Base-by-base conservation (phyloP, 768 basidiomycete species). In the Tulasnella sp. region DNA sequence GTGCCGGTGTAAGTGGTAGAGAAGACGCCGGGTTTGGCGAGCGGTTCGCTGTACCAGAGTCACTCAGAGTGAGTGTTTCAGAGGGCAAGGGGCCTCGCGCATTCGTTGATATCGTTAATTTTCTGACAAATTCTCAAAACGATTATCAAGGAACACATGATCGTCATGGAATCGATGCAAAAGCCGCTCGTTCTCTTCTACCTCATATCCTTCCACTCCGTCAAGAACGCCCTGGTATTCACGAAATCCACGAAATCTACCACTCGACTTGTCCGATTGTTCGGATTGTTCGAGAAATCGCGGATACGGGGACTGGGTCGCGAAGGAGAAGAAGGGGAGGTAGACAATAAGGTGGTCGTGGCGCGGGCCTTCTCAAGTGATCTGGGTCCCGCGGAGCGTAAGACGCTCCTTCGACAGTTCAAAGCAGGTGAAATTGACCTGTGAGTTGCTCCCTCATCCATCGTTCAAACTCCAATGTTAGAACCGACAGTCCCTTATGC, bases 201-300 rank as follows among this genome's bases (percentile, higher is more conserved):
- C 67, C 84, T 99, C 52, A 76, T 96, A 2, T 83, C 86, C 67
- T 68, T 74, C 7, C 76, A 73, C 49, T 67, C 74, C 7, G 76
- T 92, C 21, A 75, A 71, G 8, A 86, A 87, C 61, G 87, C 85
- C 0, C 76, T 99, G 32, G 84, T 96, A 29, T 99, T 99, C 73
- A 96, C 95, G n/a, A 98, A 97, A 72, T 91, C 88, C 0, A 85
- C 94, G 3, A 94, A 98, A 68, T 91, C 90, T 0, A 88, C 93
- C 0, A 74, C 76, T 3, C 81, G 95, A 8, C 82, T 98, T 5
- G 84, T 93, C 26, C 80, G 77, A 42, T 76, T 97, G 10, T 81
- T 97, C 64, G 80, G 85, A 24, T 85, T 86, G 65, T 93, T 96
- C 64, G 84, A 91, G 72, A 74, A 76, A 15, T 75, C 80, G 19